phyloP scores from a whole-genome alignment of 2,329 filamentous ascomycete genomes.

The Lomentospora prolificans region DNA sequence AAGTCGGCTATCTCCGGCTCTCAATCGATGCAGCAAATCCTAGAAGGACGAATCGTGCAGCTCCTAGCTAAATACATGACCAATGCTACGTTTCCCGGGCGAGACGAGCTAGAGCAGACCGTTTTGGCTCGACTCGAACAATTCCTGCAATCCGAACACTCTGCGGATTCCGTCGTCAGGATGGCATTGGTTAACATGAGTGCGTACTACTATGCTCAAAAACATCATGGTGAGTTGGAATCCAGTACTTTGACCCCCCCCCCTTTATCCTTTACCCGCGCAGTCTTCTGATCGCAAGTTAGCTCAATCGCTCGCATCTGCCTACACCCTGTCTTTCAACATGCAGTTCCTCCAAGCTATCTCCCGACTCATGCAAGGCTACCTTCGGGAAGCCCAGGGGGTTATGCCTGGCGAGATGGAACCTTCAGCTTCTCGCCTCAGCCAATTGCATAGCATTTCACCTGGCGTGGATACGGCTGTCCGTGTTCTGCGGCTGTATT shows the following conservation, averaged over 20 bases:
- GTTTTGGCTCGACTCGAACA: constrained; percentile 64
- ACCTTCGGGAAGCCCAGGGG: constrained; percentile 3
- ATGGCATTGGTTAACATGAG: constrained; percentile 80
- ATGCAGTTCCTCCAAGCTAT: constrained; percentile 5
- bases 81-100: constrained; percentile 62
- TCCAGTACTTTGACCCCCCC: background rate
- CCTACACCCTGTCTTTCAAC: constrained; percentile 4
- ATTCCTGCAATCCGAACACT: constrained; percentile 33
- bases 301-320: background rate
- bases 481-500: constrained; percentile 12
- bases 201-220: constrained; percentile 63
- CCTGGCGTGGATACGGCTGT: constrained; percentile 10
- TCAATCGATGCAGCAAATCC: constrained; percentile 49
- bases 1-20: constrained; percentile 17
- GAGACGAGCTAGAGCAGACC: constrained; percentile 75
- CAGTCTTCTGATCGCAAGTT: background rate
- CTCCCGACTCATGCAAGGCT: background rate
- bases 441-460: background rate
- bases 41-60: constrained; percentile 74
- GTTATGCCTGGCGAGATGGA: constrained; percentile 8
- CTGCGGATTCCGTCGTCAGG: constrained; percentile 60
- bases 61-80: constrained; percentile 79
- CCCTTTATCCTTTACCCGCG: too few relatives aligned
- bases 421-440: background rate
- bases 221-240: constrained; percentile 15